Evolutionary conservation across 2,329 filamentous ascomycete genomes (phyloP).

Genomic region (Pezicula carpinea): DNA sequence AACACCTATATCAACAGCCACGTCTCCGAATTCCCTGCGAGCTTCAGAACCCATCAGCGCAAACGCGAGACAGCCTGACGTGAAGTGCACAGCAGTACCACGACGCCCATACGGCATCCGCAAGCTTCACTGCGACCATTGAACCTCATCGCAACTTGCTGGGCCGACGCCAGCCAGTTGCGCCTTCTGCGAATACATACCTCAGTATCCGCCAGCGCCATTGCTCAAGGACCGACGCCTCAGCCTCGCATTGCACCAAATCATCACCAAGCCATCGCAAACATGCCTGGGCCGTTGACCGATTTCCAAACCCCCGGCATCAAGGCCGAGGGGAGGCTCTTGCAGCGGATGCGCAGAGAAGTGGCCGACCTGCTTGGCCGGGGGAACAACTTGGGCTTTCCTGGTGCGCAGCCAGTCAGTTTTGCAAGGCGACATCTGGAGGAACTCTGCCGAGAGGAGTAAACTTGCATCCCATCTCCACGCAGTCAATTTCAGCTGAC

Average conservation of each 20-base stretch:
- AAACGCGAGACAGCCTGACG: too few relatives aligned
- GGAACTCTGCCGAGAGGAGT: conserved; percentile 79
- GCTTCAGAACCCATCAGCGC: too few relatives aligned
- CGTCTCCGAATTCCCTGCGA: too few relatives aligned
- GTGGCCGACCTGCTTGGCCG: conserved; percentile 74
- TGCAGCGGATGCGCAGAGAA: conserved; percentile 61
- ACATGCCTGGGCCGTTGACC: conserved; percentile 16
- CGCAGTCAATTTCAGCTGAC: background rate
- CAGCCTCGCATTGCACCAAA: background rate
- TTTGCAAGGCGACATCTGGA: conserved; percentile 77
- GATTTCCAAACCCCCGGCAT: conserved; percentile 57
- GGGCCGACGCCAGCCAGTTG: background rate
- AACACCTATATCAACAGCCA: too few relatives aligned
- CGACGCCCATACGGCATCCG: too few relatives aligned
- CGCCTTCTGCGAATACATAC: background rate
- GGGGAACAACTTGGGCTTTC: conserved; percentile 60
- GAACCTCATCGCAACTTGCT: too few relatives aligned
- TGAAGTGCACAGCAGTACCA: too few relatives aligned
- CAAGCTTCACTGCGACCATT: too few relatives aligned
- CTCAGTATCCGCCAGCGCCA: background rate
- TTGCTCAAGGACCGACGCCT: background rate
- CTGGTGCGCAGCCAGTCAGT: conserved; percentile 90
- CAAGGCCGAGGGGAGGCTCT: conserved; percentile 57
- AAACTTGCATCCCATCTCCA: conserved; percentile 23
- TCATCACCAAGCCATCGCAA: background rate